Conservation (phyloP, 2,329 filamentous ascomycete genomes). For the Diplodia corticola region DNA sequence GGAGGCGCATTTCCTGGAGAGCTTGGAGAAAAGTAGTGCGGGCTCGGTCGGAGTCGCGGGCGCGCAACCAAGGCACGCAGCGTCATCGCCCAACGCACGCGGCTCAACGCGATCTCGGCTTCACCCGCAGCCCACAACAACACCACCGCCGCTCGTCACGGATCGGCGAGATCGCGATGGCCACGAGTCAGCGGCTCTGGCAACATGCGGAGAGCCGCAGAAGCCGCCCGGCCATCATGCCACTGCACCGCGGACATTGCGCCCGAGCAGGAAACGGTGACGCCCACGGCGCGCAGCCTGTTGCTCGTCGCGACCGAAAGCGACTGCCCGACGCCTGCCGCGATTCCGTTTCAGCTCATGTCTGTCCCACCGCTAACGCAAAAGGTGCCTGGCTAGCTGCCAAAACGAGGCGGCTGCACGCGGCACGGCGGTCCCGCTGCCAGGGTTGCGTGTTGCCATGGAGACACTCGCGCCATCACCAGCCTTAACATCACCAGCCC, state of each 20-base stretch:
- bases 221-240: neutral
- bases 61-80: neutral
- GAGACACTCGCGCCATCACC: neutral
- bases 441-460: slow-evolving; percentile 10
- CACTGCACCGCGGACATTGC: neutral
- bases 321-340: neutral
- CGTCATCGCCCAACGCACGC: slow-evolving; percentile 6
- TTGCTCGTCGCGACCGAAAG: slow-evolving; percentile 2
- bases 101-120: neutral
- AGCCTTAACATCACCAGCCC: slow-evolving; percentile 15
- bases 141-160: slow-evolving; percentile 11
- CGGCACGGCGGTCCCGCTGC: slow-evolving; percentile 11
- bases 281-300: neutral
- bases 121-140: slow-evolving; percentile 5
- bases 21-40: neutral
- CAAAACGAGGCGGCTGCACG: neutral
- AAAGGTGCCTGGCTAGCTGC: slow-evolving; percentile 1
- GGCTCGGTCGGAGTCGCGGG: neutral
- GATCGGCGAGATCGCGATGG: neutral
- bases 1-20: slow-evolving; percentile 17
- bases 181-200: neutral
- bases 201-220: slow-evolving; percentile 1
- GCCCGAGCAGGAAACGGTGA: neutral
- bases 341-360: neutral
- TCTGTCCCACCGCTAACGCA: neutral